Evolutionary conservation across 2,329 filamentous ascomycete species (phyloP).

Genomic region (Aspergillus ruber): DNA sequence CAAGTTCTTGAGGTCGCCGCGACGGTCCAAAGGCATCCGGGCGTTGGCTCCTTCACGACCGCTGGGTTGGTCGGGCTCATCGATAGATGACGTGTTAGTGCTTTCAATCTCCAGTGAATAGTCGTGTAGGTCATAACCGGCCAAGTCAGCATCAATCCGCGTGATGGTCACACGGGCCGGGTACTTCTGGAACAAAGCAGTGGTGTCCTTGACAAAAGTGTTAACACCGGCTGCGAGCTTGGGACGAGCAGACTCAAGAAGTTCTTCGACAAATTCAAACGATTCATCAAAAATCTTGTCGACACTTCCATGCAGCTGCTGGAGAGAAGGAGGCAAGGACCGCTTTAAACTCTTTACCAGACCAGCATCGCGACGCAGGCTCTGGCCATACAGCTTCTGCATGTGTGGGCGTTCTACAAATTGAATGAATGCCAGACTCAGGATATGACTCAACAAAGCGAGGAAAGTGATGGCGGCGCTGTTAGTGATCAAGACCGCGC

Average conservation of each 20-base stretch:
- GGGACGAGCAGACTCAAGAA: constrained; percentile 76
- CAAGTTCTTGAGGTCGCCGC: constrained; percentile 62
- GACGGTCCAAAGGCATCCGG: constrained; percentile 57
- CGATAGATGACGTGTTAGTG: constrained; percentile 48
- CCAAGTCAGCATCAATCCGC: constrained; percentile 69
- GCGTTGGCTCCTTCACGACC: constrained; percentile 68
- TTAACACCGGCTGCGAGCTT: constrained; percentile 82
- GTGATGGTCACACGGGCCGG: constrained; percentile 80
- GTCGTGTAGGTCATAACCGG: constrained; percentile 69
- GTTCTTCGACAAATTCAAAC: constrained; percentile 82
- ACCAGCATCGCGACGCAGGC: constrained; percentile 77
- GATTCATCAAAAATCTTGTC: constrained; percentile 82
- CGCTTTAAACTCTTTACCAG: constrained; percentile 86
- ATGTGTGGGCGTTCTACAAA: constrained; percentile 95
- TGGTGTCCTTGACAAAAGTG: constrained; percentile 81
- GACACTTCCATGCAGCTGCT: constrained; percentile 76
- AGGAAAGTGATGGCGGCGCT: constrained; percentile 80
- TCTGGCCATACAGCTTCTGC: constrained; percentile 90
- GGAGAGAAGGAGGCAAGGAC: constrained; percentile 74
- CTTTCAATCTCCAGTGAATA: constrained; percentile 74
- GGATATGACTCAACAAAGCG: constrained; percentile 74
- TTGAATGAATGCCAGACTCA: constrained; percentile 82
- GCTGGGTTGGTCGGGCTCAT: constrained; percentile 55
- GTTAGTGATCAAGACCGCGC: constrained; percentile 86
- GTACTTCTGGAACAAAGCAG: constrained; percentile 80